phyloP scores from a whole-genome alignment of 2,329 filamentous ascomycete species.

The Dactylellina cionopaga region DNA sequence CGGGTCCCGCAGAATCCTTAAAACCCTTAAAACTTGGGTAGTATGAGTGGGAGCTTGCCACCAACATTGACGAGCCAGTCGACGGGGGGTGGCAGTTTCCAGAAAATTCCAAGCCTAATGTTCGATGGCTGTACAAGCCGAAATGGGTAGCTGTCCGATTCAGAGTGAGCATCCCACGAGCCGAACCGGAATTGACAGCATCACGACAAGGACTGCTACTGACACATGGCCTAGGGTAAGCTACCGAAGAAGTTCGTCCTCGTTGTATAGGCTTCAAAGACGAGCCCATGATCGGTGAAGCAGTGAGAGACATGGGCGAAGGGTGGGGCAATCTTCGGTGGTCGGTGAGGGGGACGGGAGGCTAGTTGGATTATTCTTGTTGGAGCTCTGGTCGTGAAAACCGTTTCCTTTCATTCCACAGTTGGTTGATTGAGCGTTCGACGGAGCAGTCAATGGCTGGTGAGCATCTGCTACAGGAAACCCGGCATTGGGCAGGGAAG shows the following conservation, averaged over 20 bases:
- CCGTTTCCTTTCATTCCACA: slow-evolving; percentile 33
- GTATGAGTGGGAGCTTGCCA: slow-evolving; percentile 78
- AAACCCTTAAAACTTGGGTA: slow-evolving; percentile 95
- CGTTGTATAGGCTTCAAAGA: slow-evolving; percentile 58
- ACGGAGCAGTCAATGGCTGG: slow-evolving; percentile 22
- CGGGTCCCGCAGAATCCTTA: slow-evolving; percentile 83
- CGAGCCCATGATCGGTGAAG: slow-evolving; percentile 59
- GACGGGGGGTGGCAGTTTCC: slow-evolving; percentile 84
- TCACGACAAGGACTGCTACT: slow-evolving; percentile 70
- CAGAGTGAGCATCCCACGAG: slow-evolving; percentile 93
- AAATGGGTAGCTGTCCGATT: slow-evolving; percentile 69
- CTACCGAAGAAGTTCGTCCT: slow-evolving; percentile 72
- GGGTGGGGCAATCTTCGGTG: slow-evolving; percentile 81
- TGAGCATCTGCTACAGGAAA: slow-evolving; percentile 39
- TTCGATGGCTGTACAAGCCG: slow-evolving; percentile 70
- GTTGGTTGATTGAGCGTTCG: slow-evolving; percentile 23
- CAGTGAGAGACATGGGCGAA: slow-evolving; percentile 75
- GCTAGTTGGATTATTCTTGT: slow-evolving; percentile 51
- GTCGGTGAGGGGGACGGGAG: slow-evolving; percentile 59
- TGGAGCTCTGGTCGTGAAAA: slow-evolving; percentile 37
- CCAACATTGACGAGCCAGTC: slow-evolving; percentile 88
- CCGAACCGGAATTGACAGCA: slow-evolving; percentile 90
- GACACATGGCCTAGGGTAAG: slow-evolving; percentile 64
- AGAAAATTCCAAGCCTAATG: slow-evolving; percentile 76
- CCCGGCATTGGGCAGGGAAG: slow-evolving; percentile 29